Conservation (phyloP, 148 eudicot species). For the Polygonum maritimum region DNA sequence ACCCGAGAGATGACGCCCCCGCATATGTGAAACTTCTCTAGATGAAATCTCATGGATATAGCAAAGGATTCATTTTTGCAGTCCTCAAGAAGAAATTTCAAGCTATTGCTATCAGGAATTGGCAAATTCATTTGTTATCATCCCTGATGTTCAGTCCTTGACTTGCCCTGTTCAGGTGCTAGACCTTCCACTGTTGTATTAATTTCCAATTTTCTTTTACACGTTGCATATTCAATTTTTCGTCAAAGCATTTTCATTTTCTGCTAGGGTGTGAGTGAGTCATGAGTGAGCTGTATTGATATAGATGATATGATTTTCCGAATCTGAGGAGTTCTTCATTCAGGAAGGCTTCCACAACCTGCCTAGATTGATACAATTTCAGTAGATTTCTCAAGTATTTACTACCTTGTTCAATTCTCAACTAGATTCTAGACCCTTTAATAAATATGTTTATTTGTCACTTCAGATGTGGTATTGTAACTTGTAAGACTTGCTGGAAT, state of each 20-base stretch:
- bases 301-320: background rate
- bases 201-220: background rate
- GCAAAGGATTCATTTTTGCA: background rate
- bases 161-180: conserved; percentile 2
- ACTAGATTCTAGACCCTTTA: background rate
- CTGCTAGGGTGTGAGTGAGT: background rate
- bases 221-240: background rate
- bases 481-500: background rate
- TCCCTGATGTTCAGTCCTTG: background rate
- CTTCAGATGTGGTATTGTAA: background rate
- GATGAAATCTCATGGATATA: background rate
- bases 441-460: background rate
- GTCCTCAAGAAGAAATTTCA: background rate
- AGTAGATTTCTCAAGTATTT: background rate
- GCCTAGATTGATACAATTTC: background rate
- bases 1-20: conserved; percentile 60
- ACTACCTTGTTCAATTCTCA: background rate
- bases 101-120: background rate
- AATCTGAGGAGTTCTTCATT: background rate
- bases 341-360: background rate
- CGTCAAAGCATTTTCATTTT: background rate
- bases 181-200: background rate
- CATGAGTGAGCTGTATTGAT: background rate
- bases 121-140: background rate
- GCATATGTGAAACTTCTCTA: conserved; percentile 39